Base-by-base conservation (phyloP, 2,329 filamentous ascomycete species). In the Fusarium verticillioides region DNA sequence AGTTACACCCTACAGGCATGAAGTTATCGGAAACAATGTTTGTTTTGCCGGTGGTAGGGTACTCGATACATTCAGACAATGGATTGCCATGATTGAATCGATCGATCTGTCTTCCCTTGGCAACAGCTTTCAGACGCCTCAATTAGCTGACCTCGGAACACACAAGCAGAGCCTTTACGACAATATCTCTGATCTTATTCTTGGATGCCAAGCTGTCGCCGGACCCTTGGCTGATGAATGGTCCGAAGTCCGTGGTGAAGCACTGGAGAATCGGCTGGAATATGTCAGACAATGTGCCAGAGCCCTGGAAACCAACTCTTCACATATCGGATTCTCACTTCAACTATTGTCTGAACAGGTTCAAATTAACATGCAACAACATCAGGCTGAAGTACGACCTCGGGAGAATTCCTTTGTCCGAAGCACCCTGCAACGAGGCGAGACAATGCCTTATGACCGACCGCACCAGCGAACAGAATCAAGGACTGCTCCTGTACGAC, bases 111-210 rank as follows among this genome's bases (percentile, higher is more conserved):
- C 93, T 1, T 90, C 93, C 2, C 85, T 98, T 6, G 92, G 91
- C 44, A 92, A 92, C 66, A 92, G 89, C 66, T 92, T 95, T 74
- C 93, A 96, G 80, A 96, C 93, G 47, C 94, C 95, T 1, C 94
- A 97, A 76, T 84, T 98, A 37, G 88, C 91, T 53, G 96, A 98
- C 76, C 98, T 98, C 81, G 92, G 91, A 78, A 89, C 92, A 37
- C 94, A 97, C 81, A 98, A 98, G 83, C 96, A 99, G 81, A 93
- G 93, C 76, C 87, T 97, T 23, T 98, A 98, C 82, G 96, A 98
- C 82, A 93, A 95, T 66, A 93, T 97, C 62, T 95, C 95, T 13
- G 96, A 98, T 80, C 88, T 99, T 34, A 84, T 98, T 8, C 84
- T 97, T 56, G 91, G 92, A 66, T 98, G 95, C 78, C 96, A 99